A percentile compares a stretch with the other conserved stretches of the same genome.
Conservation (phyloP, 371 early-diverging fungal species). For the Mortierella sp. region DNA sequence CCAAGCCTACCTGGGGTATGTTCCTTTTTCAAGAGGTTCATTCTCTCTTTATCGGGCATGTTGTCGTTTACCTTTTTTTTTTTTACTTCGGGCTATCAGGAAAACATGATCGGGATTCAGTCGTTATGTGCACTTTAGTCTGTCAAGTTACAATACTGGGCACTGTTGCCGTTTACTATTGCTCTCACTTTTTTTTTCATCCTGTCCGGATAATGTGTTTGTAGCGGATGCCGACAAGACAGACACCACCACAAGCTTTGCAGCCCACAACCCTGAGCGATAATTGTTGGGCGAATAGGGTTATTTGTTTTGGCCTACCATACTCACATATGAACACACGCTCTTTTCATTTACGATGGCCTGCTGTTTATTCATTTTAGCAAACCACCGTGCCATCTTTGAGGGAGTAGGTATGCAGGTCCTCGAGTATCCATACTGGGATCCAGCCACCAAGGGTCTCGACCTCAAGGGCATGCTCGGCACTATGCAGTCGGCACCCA, state of each 20-base stretch:
- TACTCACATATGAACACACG: background rate
- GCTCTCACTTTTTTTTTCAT: background rate
- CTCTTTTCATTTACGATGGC: slow-evolving; percentile 60
- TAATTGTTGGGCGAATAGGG: background rate
- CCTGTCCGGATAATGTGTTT: slow-evolving; percentile 7
- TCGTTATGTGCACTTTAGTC: slow-evolving; percentile 2
- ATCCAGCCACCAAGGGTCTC: slow-evolving; percentile 81
- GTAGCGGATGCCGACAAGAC: background rate
- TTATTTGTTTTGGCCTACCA: background rate
- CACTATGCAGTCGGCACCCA: slow-evolving; percentile 77
- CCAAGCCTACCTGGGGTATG: slow-evolving; percentile 97
- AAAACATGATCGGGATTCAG: background rate
- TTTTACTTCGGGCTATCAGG: background rate
- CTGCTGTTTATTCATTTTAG: slow-evolving; percentile 63
- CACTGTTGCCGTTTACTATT: background rate
- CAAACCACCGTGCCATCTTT: slow-evolving; percentile 94
- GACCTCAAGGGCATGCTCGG: slow-evolving; percentile 84
- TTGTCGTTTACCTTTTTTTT: background rate
- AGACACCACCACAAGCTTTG: background rate
- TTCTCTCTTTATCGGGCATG: background rate
- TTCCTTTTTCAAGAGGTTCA: background rate
- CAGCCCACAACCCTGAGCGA: background rate
- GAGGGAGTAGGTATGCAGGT: slow-evolving; percentile 85
- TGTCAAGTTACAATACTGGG: background rate
- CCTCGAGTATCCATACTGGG: slow-evolving; percentile 91